Base-by-base conservation (phyloP, 2,329 filamentous ascomycete species). In the Fusarium pseudocircinatum region DNA sequence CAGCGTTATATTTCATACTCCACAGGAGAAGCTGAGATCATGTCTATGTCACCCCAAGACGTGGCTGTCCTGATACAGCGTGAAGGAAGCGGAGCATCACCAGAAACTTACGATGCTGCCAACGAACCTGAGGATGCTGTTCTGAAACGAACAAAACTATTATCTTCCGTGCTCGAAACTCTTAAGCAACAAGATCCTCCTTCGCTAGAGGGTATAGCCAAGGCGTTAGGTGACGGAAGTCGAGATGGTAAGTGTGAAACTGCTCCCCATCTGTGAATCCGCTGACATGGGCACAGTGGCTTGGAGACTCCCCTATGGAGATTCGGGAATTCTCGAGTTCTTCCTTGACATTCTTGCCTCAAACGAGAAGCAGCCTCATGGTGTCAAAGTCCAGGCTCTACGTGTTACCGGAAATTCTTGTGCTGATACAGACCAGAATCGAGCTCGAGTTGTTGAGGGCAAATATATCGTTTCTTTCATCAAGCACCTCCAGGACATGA, bases 391-490 rank as follows among this genome's bases (percentile, higher is more conserved):
- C 13, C 89, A 91, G 62, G 80, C 85, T 13, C 81, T 92, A 22
- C 87, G 90, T 30, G 79, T 91, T 26, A 83, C 90, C 22, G 90
- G 90, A 20, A 92, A 92, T 77, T 87, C 88, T 15, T 91, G 88
- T 70, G 90, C 90, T 26, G 90, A 92, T 72, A 88, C 87, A 72
- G 89, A 92, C 76, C 86, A 88, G 67, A 92, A 92, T 74, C 84
- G 90, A 64, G 87, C 84, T 12, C 84, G 86, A 1, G 84, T 91
- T 5, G 84, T 91, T 8, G 81, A 85, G 1, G 84, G 85, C 20
- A 84, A 84, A 52, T 83, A 84, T 30, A 76, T 92, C 18, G 75
- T 81, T 7, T 79, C 82, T 37, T 82, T 92, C 62, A 85, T 89
- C 37, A 73, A 80, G 6, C 83, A 88, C 40, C 79, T 91, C 14